These are phyloP conservation scores for Crassisporium funariophilum DNA, from an alignment of 768 basidiomycete genomes.

Conservation along the genomic window DNA sequence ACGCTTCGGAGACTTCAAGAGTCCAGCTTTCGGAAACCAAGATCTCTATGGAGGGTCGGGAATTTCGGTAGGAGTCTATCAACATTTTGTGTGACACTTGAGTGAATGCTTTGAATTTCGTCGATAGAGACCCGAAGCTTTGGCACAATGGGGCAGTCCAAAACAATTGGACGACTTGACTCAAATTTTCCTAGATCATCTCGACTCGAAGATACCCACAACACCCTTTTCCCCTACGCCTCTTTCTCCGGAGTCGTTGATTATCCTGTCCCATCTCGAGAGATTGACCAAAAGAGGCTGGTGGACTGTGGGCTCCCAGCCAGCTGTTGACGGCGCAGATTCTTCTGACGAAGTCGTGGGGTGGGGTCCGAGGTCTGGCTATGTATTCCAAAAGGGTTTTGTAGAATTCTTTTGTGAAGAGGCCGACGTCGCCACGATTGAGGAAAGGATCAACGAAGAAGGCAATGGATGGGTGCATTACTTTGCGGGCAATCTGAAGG, in stretches of 20 bases:
- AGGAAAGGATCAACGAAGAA: slow-evolving; percentile 52
- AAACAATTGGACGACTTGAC: slow-evolving; percentile 69
- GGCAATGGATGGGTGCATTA: slow-evolving; percentile 76
- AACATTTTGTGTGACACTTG: background rate
- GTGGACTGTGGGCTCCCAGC: slow-evolving; percentile 98
- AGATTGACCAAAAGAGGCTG: slow-evolving; percentile 75
- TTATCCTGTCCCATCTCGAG: slow-evolving; percentile 78
- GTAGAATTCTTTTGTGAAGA: slow-evolving; percentile 91
- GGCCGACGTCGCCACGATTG: slow-evolving; percentile 59
- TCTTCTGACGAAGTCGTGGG: slow-evolving; percentile 83
- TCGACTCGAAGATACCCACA: slow-evolving; percentile 68
- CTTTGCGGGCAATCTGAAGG: slow-evolving; percentile 81
- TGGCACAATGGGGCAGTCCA: slow-evolving; percentile 79
- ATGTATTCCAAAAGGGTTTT: slow-evolving; percentile 97
- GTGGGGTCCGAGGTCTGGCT: slow-evolving; percentile 92
- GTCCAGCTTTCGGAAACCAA: slow-evolving; percentile 88
- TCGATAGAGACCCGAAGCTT: slow-evolving; percentile 57
- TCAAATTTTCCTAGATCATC: slow-evolving; percentile 75
- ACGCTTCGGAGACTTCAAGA: slow-evolving; percentile 96
- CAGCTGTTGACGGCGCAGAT: slow-evolving; percentile 79
- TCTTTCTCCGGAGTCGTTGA: slow-evolving; percentile 77
- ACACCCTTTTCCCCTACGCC: slow-evolving; percentile 90
- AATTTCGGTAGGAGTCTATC: slow-evolving; percentile 47
- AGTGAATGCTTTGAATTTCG: background rate
- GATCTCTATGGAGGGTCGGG: slow-evolving; percentile 77